These are phyloP conservation scores for Phaeomoniella chlamydospora DNA, from an alignment of 2,329 filamentous ascomycete species.

Conservation along the genomic window DNA sequence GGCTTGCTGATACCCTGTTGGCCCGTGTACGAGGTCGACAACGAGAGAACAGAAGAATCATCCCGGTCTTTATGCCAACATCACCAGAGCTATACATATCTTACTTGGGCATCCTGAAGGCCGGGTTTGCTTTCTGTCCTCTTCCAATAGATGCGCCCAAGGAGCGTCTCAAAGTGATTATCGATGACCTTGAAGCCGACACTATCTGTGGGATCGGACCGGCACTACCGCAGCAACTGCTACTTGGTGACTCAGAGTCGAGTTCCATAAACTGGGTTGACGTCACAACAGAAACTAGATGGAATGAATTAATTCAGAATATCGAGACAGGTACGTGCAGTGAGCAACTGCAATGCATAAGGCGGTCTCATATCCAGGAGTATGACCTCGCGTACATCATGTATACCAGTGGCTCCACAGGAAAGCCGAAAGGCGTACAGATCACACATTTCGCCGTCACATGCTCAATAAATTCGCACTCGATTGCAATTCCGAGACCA, in stretches of 20 bases:
- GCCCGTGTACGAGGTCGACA: not conserved
- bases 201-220: not conserved
- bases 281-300: not conserved
- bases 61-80: not conserved
- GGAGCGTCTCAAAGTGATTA: slow-evolving; percentile 13
- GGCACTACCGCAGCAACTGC: not conserved
- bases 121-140: slow-evolving; percentile 21
- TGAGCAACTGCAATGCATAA: too few species aligned
- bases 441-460: slow-evolving; percentile 16
- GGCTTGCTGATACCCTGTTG: not conserved
- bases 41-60: not conserved
- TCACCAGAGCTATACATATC: slow-evolving; percentile 19
- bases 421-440: slow-evolving; percentile 19
- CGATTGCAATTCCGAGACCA: slow-evolving; percentile 12
- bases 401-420: slow-evolving; percentile 20
- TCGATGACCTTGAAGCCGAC: slow-evolving; percentile 12
- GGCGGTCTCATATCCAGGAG: too few species aligned
- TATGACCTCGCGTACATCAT: slow-evolving; percentile 17
- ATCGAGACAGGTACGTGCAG: not conserved
- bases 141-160: slow-evolving; percentile 20
- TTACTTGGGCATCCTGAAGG: slow-evolving; percentile 21
- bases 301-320: not conserved
- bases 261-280: not conserved
- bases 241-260: not conserved
- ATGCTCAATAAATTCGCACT: slow-evolving; percentile 7